Evolutionary conservation across 2,329 filamentous ascomycete genomes (phyloP), one percentile per base, ranked within the genome.

Genomic region (Didymella pinodella): DNA sequence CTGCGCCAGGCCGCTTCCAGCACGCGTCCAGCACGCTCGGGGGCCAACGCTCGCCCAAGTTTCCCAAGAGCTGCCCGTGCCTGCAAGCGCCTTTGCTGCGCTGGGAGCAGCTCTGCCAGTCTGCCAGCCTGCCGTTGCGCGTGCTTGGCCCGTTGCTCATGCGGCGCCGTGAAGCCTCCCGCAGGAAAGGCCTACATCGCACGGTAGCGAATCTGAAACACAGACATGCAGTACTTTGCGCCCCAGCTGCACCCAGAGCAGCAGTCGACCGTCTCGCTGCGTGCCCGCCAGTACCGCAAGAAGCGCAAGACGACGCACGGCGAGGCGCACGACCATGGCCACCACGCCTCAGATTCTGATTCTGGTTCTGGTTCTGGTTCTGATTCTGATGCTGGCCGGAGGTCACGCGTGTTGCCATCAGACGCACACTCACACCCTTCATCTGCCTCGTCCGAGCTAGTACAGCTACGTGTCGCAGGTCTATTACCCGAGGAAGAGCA

Each of bases 391-490:
- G 56, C 49, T 11, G 61, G 59, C 53, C 44, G 50, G 20, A 51
- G 44, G 31, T 34, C 57, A 34, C 54, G 18, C 22, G 20, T 48
- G 12, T n/a, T 28, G 5, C 52, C 20, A 8, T 36, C 61, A 50
- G 65, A 59, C 49, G 48, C 56, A 47, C 66, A 67, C 45, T 64
- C 66, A 48, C 52, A 50, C 45, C 32, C 59, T 54, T 66, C 66
- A 53, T 64, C 63, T 62, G 59, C 64, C 40, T 54, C 66, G 20
- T 57, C 61, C 31, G 65, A 74, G 55, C 60, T 66, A 60, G 65
- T 59, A 43, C 73, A 77, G 64, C 68, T 73, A 63, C 75, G 70
- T 68, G 71, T 79, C 55, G 80, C 81, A 62, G 80, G 79, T 50
- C 72, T 77, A 59, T 66, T 74, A 52, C 70, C 78, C 56, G 69